Evolutionary conservation across 352 stramenopile genomes (phyloP).

Genomic region (Phytophthora megakarya): DNA sequence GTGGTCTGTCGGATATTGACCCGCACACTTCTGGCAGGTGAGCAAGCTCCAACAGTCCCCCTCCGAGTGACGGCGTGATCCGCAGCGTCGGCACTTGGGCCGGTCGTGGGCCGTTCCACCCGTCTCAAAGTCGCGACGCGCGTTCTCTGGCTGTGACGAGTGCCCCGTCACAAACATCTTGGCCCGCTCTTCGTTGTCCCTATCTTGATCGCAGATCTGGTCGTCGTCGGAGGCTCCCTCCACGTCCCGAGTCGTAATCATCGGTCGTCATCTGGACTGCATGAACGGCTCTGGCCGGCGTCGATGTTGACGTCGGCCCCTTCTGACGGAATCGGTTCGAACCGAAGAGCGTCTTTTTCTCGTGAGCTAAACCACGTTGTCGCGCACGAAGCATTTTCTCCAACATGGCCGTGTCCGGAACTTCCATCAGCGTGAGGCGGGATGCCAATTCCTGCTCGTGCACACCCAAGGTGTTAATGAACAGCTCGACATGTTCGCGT

Average conservation of each 20-base stretch:
- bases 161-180: not conserved
- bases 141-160: not conserved
- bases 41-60: conserved; percentile 18
- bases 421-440: conserved; percentile 1
- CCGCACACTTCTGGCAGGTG: conserved; percentile 18
- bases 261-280: not conserved
- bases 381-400: conserved; percentile 8
- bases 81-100: conserved; percentile 6
- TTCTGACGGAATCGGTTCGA: conserved; percentile 14
- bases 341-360: too few relatives aligned
- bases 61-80: too few relatives aligned
- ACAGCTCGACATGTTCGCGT: too few relatives aligned
- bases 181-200: conserved; percentile 3
- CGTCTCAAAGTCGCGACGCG: too few relatives aligned
- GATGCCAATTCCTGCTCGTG: conserved; percentile 2
- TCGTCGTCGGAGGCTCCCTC: not conserved
- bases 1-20: conserved; percentile 13
- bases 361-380: not conserved
- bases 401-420: not conserved
- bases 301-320: not conserved
- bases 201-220: conserved; percentile 14
- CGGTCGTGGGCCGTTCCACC: conserved; percentile 5
- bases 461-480: too few relatives aligned
- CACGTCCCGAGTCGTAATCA: not conserved
- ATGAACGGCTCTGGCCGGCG: not conserved